Conservation (phyloP, 768 basidiomycete genomes). For the Podaxis rugospora region DNA sequence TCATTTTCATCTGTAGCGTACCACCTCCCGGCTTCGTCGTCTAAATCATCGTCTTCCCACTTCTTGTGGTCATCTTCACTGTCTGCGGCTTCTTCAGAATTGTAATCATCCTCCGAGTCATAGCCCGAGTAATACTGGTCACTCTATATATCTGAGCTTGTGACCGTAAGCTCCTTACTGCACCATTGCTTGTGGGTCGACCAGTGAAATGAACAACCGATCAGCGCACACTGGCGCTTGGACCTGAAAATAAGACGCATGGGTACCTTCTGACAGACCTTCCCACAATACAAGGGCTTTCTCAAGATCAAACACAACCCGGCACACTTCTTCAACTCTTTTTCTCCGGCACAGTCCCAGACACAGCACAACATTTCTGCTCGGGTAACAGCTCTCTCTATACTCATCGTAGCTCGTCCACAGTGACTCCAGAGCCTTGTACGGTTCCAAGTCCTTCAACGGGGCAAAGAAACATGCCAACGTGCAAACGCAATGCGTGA, state of each 20-base stretch:
- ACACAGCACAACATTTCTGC: not conserved
- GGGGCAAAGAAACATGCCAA: not conserved
- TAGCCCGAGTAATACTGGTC: too few relatives aligned
- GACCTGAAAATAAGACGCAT: not conserved
- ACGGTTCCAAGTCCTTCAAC: not conserved
- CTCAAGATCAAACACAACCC: not conserved
- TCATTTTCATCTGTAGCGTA: not conserved
- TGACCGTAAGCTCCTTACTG: too few relatives aligned
- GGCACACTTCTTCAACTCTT: not conserved
- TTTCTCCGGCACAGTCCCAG: not conserved
- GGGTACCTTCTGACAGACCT: not conserved
- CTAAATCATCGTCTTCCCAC: not conserved
- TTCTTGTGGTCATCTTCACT: too few relatives aligned
- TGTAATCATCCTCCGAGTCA: too few relatives aligned
- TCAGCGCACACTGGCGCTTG: not conserved
- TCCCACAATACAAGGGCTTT: slow-evolving; percentile 4
- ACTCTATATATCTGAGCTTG: too few relatives aligned
- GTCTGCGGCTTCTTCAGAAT: too few relatives aligned
- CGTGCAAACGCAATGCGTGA: not conserved
- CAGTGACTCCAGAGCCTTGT: not conserved
- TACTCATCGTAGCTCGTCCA: not conserved
- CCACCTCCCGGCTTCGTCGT: not conserved
- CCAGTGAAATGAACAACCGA: not conserved
- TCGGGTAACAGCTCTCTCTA: not conserved
- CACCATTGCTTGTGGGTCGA: too few relatives aligned